Evolutionary conservation across 2,329 filamentous ascomycete species (phyloP).

Genomic region (Periglandula ipomoeae): DNA sequence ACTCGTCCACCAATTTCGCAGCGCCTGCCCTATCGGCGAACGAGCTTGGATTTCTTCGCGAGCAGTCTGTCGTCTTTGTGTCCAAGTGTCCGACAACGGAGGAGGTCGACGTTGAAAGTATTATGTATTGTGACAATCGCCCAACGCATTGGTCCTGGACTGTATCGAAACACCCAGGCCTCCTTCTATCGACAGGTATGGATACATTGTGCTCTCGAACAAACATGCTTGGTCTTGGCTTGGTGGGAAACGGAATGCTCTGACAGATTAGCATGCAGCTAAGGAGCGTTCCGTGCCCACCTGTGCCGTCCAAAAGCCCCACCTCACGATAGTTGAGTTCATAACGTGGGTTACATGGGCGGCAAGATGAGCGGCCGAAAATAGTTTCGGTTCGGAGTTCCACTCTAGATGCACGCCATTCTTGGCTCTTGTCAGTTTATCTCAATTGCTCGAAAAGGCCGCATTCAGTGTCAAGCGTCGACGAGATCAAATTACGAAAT

Average conservation of each 20-base stretch:
- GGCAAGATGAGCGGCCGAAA: background rate
- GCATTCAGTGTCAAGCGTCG: too few species aligned
- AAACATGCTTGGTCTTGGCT: too few species aligned
- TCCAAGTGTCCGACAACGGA: background rate
- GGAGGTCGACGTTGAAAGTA: background rate
- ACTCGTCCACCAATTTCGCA: background rate
- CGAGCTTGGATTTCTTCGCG: background rate
- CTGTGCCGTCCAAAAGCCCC: background rate
- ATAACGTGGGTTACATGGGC: background rate
- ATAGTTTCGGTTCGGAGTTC: background rate
- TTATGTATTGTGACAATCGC: background rate
- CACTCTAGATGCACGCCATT: background rate
- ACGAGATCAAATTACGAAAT: too few species aligned
- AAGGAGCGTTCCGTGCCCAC: slow-evolving; percentile 3
- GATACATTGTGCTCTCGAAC: background rate
- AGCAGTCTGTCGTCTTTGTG: background rate
- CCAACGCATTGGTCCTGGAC: background rate
- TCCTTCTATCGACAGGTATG: background rate
- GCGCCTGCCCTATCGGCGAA: background rate
- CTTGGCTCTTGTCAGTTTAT: too few species aligned
- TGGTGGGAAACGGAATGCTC: background rate
- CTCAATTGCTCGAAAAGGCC: too few species aligned
- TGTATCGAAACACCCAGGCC: background rate
- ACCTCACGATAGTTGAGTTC: background rate
- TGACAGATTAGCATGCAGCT: background rate